Evolutionary conservation across 2,329 filamentous ascomycete species (phyloP), one percentile per base, ranked within the genome.

Genomic region (Sphaerulina vaccinii): DNA sequence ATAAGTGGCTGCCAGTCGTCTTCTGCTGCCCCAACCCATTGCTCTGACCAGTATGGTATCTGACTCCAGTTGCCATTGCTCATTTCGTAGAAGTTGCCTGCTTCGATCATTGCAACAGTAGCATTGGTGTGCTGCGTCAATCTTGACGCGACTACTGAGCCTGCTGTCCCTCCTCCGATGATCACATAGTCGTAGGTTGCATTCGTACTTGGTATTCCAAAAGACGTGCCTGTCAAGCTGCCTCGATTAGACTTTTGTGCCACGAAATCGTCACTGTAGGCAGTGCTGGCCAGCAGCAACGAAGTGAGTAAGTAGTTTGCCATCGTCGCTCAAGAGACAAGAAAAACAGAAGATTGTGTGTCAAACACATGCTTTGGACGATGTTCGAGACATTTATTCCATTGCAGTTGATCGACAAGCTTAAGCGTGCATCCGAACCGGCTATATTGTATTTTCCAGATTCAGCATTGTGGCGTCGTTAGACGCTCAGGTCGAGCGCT

Each of bases 1-100:
- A 66, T 57, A 11, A 58, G 27, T 22, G 58, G 59, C 21, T 64
- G 63, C 39, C 48, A 51, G 23, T 50, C 50, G 3, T 58, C 49
- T 10, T 39, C 22, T 19, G 16, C 37, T 10, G 38, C 50, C 15
- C 39, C 38, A 11, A 56, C 42, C 45, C 55, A 59, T 35, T 53
- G 37, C 4, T 55, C 50, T 10, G 55, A 60, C 52, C 59, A 65
- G 9, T 57, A 62, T 7, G 65, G 67, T 5, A 66, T 60, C 23
- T 61, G 53, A 23, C 61, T 64, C 36, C 58, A 50, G 38, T 67
- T 69, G 3, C 64, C 61, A 38, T 65, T 66, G 43, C 45, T 56
- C 2, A 63, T 38, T 49, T 68, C 64, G 35, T 67, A 67, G 54
- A 67, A 68, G 10, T 19, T 38, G 11, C 66, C 66, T 5, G 64